phyloP scores from a whole-genome alignment of 225 moss, liverwort and hornwort species.

The Climacium dendroides region DNA sequence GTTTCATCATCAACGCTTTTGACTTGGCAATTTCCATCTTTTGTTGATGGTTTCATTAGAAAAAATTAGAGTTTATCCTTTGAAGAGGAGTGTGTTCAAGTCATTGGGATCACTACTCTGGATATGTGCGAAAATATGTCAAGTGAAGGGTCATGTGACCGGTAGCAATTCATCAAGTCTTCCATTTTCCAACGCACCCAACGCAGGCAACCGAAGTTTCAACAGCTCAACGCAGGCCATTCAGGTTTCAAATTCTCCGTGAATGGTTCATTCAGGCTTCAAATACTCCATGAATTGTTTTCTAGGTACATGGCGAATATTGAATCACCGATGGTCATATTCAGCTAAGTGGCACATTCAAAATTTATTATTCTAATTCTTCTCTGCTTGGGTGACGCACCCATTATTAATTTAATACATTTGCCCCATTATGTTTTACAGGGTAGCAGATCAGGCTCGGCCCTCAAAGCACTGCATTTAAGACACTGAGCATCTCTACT shows the following conservation, averaged over 20 bases:
- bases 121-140: neutral
- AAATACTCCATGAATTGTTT: neutral
- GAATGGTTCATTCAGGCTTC: neutral
- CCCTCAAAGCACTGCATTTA: neutral
- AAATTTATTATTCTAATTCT: neutral
- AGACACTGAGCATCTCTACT: neutral
- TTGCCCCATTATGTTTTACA: neutral
- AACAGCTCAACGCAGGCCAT: neutral
- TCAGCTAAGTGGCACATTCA: neutral
- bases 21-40: neutral
- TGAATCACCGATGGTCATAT: neutral
- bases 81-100: neutral
- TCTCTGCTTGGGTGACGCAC: too few relatives aligned
- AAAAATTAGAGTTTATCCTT: neutral
- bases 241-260: neutral
- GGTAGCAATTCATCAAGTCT: neutral
- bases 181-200: neutral
- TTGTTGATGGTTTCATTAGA: neutral
- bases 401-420: too few relatives aligned
- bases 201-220: neutral
- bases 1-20: neutral
- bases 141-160: neutral
- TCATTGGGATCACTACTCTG: neutral
- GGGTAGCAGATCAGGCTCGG: neutral
- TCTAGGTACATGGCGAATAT: neutral